Evolutionary conservation across 2,329 filamentous ascomycete species (phyloP), one percentile per base, ranked within the genome.

Genomic region (Saccharata proteae): DNA sequence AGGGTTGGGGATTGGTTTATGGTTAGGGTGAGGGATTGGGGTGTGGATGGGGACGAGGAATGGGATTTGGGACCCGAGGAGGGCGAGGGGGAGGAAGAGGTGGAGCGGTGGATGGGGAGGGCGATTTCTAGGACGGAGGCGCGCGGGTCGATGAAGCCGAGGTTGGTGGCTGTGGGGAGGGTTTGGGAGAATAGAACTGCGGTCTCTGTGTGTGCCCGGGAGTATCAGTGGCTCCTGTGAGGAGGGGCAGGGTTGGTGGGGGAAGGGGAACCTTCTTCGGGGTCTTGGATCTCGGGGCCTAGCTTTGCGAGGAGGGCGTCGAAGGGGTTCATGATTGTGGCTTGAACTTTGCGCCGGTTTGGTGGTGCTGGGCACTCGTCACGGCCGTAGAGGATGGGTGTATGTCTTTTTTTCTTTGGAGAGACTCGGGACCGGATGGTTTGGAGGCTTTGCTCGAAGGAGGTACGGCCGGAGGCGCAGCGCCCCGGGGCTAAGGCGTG

Each of bases 1-100:
- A 96, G 65, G 7, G 75, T 72, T 1, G 85, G 88, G 2, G 84
- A 93, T 55, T 96, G 90, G 39, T 76, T 69, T 43, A 96, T 78
- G 19, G 69, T 71, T 37, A 84, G 74, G 19, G 67, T 67, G 36
- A 93, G 51, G n/a, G n/a, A 9, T 82, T 71, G 20, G 94, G 54
- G 80, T 63, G 52, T 93, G 78, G 40, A 96, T 61, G 56, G 94
- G 90, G 48, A 88, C 90, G 7, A 96, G 43, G 11, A 44, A 47
- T 37, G 43, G 74, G n/a, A n/a, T n/a, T n/a, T n/a, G n/a, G n/a
- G n/a, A n/a, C 69, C 77, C 16, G 72, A 67, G 18, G 85, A 73
- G 39, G 75, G 71, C 2, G 85, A 93, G 2, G 75, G 75, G 21
- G 96, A 68, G 7, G 96, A 65, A 7, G 75, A 72, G 1, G 85